Conservation (phyloP, 371 early-diverging fungal species). For the Rhizopus delemar region DNA sequence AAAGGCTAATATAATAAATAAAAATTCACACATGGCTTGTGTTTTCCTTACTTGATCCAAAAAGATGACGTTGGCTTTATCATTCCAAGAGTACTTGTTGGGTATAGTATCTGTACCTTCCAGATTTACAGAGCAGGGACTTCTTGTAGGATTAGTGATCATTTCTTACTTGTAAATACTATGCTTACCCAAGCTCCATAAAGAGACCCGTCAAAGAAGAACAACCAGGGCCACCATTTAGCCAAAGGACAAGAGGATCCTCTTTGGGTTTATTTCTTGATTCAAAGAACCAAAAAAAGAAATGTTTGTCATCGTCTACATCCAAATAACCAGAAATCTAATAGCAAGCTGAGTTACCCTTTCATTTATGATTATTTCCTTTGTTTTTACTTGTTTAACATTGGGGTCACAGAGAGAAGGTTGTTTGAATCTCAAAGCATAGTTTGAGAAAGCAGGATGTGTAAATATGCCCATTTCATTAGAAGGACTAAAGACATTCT, state of each 20-base stretch:
- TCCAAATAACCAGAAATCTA: slow-evolving; percentile 80
- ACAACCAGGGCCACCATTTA: slow-evolving; percentile 85
- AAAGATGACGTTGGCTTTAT: slow-evolving; percentile 74
- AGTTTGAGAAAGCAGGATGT: slow-evolving; percentile 71
- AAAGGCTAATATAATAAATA: slow-evolving; percentile 48
- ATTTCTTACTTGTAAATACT: neutral
- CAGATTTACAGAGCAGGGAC: slow-evolving; percentile 69
- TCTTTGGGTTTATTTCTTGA: slow-evolving; percentile 62
- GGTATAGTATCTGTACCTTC: slow-evolving; percentile 55
- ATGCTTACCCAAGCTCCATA: slow-evolving; percentile 68
- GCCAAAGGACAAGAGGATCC: slow-evolving; percentile 75
- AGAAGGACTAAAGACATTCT: slow-evolving; percentile 24
- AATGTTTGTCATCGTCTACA: slow-evolving; percentile 64
- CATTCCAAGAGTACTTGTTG: slow-evolving; percentile 73
- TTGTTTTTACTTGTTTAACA: slow-evolving; percentile 36
- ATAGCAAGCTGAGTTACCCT: neutral
- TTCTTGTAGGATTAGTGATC: slow-evolving; percentile 9
- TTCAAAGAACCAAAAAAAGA: slow-evolving; percentile 80
- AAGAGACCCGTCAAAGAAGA: slow-evolving; percentile 72
- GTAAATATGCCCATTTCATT: slow-evolving; percentile 42
- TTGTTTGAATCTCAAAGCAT: slow-evolving; percentile 73
- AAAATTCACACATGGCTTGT: neutral
- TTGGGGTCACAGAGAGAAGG: slow-evolving; percentile 58
- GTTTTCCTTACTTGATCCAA: slow-evolving; percentile 64
- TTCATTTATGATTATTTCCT: neutral